phyloP scores from a whole-genome alignment of 2,329 filamentous ascomycete genomes.

The Trichoderma sp. region DNA sequence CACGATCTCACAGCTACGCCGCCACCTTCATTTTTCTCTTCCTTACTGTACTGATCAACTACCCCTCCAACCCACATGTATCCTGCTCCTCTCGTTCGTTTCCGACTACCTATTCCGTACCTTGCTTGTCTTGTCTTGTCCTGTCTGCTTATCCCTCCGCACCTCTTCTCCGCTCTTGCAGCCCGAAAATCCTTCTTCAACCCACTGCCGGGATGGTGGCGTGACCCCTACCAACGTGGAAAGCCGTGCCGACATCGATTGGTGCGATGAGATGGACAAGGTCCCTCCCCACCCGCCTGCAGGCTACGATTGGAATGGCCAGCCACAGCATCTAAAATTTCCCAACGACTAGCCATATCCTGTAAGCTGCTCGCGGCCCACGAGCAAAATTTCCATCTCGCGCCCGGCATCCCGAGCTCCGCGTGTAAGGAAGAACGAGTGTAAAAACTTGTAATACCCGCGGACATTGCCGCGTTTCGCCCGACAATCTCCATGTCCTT shows the following conservation, averaged over 20 bases:
- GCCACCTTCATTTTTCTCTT: neutral
- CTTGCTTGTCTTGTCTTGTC: neutral
- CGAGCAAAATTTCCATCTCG: neutral
- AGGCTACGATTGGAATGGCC: constrained; percentile 14
- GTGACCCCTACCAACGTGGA: constrained; percentile 14
- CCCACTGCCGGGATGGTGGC: constrained; percentile 21
- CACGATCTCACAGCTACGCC: neutral
- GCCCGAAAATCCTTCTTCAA: constrained; percentile 1
- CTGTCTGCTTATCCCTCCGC: neutral
- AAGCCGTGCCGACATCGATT: constrained; percentile 7
- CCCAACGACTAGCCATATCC: neutral
- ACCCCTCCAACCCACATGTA: neutral
- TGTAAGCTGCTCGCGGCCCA: neutral
- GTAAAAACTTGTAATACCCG: neutral
- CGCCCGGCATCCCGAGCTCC: neutral
- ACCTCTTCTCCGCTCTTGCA: neutral
- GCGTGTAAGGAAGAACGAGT: neutral
- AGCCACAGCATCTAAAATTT: neutral
- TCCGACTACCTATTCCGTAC: neutral
- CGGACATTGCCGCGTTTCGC: neutral
- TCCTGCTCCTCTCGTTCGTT: neutral
- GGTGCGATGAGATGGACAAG: neutral
- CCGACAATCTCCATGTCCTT: neutral
- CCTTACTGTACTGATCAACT: neutral
- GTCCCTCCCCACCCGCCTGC: neutral